phyloP scores from a whole-genome alignment of 2,329 filamentous ascomycete species.

The Alternaria solani region DNA sequence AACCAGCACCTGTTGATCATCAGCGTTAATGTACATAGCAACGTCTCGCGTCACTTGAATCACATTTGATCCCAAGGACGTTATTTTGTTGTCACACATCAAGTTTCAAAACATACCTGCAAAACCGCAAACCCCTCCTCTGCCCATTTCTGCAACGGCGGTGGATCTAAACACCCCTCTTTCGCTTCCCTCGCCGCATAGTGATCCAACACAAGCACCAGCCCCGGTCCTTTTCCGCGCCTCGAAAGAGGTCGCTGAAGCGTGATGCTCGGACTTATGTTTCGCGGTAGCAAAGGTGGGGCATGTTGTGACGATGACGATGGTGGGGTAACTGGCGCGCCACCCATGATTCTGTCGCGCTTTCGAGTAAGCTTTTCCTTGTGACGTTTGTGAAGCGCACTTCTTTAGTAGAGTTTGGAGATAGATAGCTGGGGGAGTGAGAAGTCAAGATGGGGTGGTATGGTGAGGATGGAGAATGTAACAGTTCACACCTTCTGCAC shows the following conservation, averaged over 20 bases:
- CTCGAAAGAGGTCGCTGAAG: constrained; percentile 60
- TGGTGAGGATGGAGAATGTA: too few relatives aligned
- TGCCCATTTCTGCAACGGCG: constrained; percentile 71
- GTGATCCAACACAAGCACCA: constrained; percentile 56
- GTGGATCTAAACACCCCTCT: constrained; percentile 59
- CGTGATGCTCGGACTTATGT: constrained; percentile 41
- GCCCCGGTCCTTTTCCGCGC: constrained; percentile 57
- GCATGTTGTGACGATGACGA: not conserved
- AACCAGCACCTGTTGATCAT: constrained; percentile 54
- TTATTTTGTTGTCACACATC: too few relatives aligned
- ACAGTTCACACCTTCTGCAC: not conserved
- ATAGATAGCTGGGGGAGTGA: too few relatives aligned
- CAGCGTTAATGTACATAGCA: not conserved
- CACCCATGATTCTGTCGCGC: constrained; percentile 18
- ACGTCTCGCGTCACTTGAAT: constrained; percentile 51
- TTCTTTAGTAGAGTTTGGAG: too few relatives aligned
- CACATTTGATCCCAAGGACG: not conserved
- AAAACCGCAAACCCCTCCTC: constrained; percentile 73
- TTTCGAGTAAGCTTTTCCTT: not conserved
- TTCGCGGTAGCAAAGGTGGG: constrained; percentile 25
- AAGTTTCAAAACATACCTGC: constrained; percentile 45
- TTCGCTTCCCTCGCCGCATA: constrained; percentile 38
- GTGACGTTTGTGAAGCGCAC: too few relatives aligned
- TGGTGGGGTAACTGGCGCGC: constrained; percentile 19
- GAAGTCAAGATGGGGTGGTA: too few relatives aligned